Percentiles rank a stretch among this genome's conserved stretches.
These are phyloP conservation scores for Neostapfia colusana DNA, from an alignment of 176 grass and related monocot species.

Conservation along the genomic window DNA sequence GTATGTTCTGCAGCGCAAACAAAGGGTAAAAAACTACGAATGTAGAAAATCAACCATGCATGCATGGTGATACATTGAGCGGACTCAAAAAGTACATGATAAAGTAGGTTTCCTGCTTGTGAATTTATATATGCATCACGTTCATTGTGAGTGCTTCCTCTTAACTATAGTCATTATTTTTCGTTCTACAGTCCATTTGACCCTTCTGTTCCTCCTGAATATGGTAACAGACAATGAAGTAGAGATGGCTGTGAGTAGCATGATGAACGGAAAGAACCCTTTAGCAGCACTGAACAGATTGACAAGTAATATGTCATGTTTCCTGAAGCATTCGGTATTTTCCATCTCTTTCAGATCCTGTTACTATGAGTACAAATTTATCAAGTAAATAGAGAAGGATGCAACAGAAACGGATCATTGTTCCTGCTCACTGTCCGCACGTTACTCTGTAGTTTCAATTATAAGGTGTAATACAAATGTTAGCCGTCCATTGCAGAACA, in stretches of 20 bases:
- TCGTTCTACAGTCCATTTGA: background rate
- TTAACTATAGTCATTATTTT: background rate
- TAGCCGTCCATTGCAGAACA: conserved; percentile 43
- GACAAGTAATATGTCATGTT: conserved; percentile 46
- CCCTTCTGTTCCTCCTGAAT: conserved; percentile 14
- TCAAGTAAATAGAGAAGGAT: background rate
- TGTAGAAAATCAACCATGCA: background rate
- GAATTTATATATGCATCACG: background rate
- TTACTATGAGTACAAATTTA: background rate
- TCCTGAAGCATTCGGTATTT: conserved; percentile 46
- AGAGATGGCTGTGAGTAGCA: conserved; percentile 40
- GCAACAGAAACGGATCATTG: background rate
- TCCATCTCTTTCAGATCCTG: background rate
- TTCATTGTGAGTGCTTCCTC: background rate
- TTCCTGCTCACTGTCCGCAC: background rate
- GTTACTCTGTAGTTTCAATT: background rate
- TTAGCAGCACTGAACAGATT: conserved; percentile 51
- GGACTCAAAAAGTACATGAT: background rate
- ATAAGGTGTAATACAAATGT: background rate
- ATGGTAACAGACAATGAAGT: conserved; percentile 56
- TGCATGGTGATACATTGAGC: background rate
- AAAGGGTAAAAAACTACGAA: background rate
- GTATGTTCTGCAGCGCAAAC: background rate
- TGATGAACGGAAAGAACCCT: conserved; percentile 48
- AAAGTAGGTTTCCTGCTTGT: background rate